These are phyloP conservation scores for Wallacemonas sp. DNA, from an alignment of 208 protist species.

Conservation along the genomic window DNA sequence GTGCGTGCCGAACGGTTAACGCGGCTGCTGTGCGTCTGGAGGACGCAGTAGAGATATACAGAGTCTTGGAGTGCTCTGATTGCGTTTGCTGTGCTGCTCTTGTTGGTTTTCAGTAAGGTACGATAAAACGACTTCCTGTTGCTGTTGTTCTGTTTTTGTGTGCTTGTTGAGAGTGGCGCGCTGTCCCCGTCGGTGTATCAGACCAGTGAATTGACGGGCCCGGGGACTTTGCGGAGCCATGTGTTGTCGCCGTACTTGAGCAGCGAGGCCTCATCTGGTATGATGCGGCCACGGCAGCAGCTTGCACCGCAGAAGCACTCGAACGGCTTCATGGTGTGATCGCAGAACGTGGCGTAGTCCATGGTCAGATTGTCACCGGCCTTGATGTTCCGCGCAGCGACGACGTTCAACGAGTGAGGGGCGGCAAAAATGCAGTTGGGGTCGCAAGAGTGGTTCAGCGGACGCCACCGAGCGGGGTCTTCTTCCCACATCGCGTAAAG, in stretches of 20 bases:
- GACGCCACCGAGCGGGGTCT: conserved; percentile 72
- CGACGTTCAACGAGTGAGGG: conserved; percentile 85
- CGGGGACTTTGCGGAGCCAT: conserved; percentile 62
- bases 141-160: too few species aligned
- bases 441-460: conserved; percentile 89
- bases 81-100: too few species aligned
- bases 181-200: background rate
- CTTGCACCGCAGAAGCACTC: conserved; percentile 66
- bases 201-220: conserved; percentile 23
- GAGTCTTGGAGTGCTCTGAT: too few species aligned
- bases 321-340: conserved; percentile 86
- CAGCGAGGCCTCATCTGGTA: conserved; percentile 51
- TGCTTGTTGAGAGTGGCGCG: background rate
- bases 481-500: conserved; percentile 88
- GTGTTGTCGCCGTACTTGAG: conserved; percentile 62
- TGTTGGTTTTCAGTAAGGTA: too few species aligned
- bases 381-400: conserved; percentile 65
- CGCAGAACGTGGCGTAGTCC: conserved; percentile 92
- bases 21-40: too few species aligned
- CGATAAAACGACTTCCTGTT: too few species aligned
- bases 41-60: too few species aligned
- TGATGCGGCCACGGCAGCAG: conserved; percentile 64
- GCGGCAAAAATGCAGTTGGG: conserved; percentile 84
- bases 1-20: too few species aligned
- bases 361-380: conserved; percentile 82